phyloP scores from a whole-genome alignment of 2,329 filamentous ascomycete species.

The Exserohilum turcica region DNA sequence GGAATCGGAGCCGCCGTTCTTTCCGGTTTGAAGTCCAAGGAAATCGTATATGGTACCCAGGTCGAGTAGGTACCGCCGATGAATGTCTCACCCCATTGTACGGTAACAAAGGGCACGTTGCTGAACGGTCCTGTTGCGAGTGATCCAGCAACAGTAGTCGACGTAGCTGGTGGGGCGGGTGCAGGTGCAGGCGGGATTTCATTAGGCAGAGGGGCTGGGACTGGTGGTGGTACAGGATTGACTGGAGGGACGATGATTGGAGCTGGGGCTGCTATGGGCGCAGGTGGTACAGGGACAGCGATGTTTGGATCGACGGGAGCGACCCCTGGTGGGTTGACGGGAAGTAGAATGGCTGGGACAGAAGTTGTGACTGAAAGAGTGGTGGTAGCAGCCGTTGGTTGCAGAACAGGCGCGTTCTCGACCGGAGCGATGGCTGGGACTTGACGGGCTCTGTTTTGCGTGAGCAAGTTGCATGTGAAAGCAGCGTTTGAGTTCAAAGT shows the following conservation, averaged over 20 bases:
- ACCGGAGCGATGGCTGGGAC: constrained; percentile 8
- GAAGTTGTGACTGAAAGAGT: neutral
- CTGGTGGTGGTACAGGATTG: constrained; percentile 7
- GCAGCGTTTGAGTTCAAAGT: neutral
- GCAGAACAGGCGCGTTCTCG: neutral
- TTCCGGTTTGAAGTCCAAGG: constrained; percentile 30
- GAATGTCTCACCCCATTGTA: constrained; percentile 42
- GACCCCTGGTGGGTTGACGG: neutral
- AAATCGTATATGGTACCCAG: constrained; percentile 41
- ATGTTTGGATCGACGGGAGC: neutral
- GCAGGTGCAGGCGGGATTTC: constrained; percentile 1
- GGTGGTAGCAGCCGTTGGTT: neutral
- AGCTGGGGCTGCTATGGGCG: constrained; percentile 3
- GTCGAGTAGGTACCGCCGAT: constrained; percentile 33
- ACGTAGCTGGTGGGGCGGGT: neutral
- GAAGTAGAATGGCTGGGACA: neutral
- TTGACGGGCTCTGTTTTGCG: constrained; percentile 19
- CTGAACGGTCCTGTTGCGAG: constrained; percentile 2
- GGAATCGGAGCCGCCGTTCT: constrained; percentile 30
- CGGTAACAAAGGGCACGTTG: constrained; percentile 31
- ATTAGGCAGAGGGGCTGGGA: constrained; percentile 1
- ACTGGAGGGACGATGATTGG: constrained; percentile 3
- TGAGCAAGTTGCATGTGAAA: neutral
- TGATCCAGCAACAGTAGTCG: neutral
- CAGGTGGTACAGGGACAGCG: constrained; percentile 1